These are phyloP conservation scores for Fusarium setosum DNA, from an alignment of 2,329 filamentous ascomycete species.

Conservation along the genomic window DNA sequence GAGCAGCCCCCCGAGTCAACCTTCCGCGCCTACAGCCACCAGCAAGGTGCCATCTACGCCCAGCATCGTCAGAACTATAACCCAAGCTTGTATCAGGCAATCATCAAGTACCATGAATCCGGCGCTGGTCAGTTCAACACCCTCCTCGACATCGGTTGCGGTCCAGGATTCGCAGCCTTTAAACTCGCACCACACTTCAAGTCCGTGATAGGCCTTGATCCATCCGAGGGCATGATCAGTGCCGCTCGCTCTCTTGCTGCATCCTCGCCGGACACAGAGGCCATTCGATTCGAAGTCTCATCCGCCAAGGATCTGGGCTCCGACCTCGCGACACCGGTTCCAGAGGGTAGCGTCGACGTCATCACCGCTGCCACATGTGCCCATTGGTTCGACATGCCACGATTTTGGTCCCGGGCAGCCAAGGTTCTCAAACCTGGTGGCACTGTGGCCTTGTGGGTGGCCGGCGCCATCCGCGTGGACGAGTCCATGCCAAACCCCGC, in stretches of 20 bases:
- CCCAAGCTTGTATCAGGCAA: slow-evolving; percentile 56
- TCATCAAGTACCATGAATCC: slow-evolving; percentile 59
- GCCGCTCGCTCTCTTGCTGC: slow-evolving; percentile 52
- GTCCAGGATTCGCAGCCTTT: slow-evolving; percentile 62
- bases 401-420: slow-evolving; percentile 61
- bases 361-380: slow-evolving; percentile 62
- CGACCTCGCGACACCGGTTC: slow-evolving; percentile 43
- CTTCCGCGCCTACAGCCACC: slow-evolving; percentile 56
- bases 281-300: slow-evolving; percentile 53
- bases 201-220: slow-evolving; percentile 61
- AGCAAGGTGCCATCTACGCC: slow-evolving; percentile 59
- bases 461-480: slow-evolving; percentile 44
- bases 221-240: slow-evolving; percentile 64
- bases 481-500: slow-evolving; percentile 50
- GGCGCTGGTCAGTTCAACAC: slow-evolving; percentile 56
- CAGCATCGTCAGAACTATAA: slow-evolving; percentile 56
- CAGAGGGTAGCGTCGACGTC: slow-evolving; percentile 57
- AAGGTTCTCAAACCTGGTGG: slow-evolving; percentile 62
- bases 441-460: slow-evolving; percentile 64
- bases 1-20: slow-evolving; percentile 44
- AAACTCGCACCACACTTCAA: slow-evolving; percentile 59
- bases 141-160: slow-evolving; percentile 67
- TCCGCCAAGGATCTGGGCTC: slow-evolving; percentile 57
- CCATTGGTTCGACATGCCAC: slow-evolving; percentile 68
- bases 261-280: slow-evolving; percentile 43